Percentiles rank a stretch among this genome's conserved stretches.
Evolutionary conservation across 768 basidiomycete species (phyloP).

Genomic region (Kwoniella dejecticola): DNA sequence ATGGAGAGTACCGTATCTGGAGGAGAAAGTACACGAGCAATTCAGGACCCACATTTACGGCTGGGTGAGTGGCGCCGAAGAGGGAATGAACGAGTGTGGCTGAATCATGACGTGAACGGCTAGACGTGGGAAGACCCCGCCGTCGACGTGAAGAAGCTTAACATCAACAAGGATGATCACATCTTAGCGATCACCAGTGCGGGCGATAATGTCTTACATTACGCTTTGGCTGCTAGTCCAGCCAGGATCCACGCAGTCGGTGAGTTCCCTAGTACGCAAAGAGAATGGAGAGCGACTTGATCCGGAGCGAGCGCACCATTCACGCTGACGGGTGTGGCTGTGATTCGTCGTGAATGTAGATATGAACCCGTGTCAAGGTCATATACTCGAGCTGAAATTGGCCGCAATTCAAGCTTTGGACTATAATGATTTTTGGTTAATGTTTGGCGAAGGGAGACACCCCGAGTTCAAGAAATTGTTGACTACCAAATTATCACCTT

Average conservation of each 20-base stretch:
- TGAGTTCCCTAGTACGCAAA: no score
- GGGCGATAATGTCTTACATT: constrained; percentile 78
- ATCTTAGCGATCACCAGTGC: constrained; percentile 75
- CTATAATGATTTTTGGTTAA: constrained; percentile 65
- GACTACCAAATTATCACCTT: constrained; percentile 66
- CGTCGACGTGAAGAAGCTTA: constrained; percentile 68
- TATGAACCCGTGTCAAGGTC: constrained; percentile 63
- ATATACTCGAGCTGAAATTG: constrained; percentile 76
- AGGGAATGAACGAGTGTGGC: no score
- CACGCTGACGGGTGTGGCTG: no score
- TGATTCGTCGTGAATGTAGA: no score
- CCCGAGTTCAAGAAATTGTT: constrained; percentile 65
- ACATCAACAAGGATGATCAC: constrained; percentile 65
- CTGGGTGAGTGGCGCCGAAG: constrained; percentile 43
- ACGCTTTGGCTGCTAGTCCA: constrained; percentile 68
- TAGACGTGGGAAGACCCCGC: constrained; percentile 69
- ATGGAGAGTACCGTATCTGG: constrained; percentile 73
- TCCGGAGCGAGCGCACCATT: no score
- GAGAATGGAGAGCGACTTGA: no score
- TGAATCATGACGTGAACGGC: no score
- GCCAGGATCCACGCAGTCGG: constrained; percentile 70
- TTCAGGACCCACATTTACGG: constrained; percentile 57
- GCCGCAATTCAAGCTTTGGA: constrained; percentile 65
- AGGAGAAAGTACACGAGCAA: constrained; percentile 69
- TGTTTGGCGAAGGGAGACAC: constrained; percentile 71